Percentiles rank a stretch among this genome's conserved stretches.
These are phyloP conservation scores for Starmerella floricola DNA, from an alignment of 805 yeast genomes.

Conservation along the genomic window DNA sequence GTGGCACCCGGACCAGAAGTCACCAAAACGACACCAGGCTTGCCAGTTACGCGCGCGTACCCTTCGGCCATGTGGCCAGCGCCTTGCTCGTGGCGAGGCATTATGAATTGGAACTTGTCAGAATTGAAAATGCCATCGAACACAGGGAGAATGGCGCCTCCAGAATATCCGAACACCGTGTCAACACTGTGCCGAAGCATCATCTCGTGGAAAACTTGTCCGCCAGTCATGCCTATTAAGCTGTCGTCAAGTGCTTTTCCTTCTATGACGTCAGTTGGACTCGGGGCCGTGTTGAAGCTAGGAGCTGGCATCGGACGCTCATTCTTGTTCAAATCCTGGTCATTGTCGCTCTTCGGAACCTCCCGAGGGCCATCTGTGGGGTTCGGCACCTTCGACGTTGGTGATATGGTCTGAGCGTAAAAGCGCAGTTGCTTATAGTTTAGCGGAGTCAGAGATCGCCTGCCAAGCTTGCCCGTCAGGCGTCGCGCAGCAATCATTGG, in stretches of 20 bases:
- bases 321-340: neutral
- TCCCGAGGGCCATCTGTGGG: conserved; percentile 6
- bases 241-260: conserved; percentile 40
- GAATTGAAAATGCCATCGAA: conserved; percentile 94
- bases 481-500: neutral
- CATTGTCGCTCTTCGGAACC: conserved; percentile 14
- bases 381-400: conserved; percentile 13
- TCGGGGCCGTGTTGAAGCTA: conserved; percentile 25
- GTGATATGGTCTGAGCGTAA: conserved; percentile 17
- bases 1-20: conserved; percentile 99
- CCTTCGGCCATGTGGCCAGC: conserved; percentile 99
- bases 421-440: neutral
- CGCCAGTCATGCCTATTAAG: conserved; percentile 93
- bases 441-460: neutral
- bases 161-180: conserved; percentile 94
- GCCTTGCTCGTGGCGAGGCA: conserved; percentile 97
- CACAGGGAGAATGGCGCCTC: conserved; percentile 97
- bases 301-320: conserved; percentile 31
- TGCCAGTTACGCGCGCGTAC: conserved; percentile 88
- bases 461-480: neutral
- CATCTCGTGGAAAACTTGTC: conserved; percentile 97
- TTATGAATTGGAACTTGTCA: conserved; percentile 71
- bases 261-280: neutral
- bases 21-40: conserved; percentile 93
- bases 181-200: conserved; percentile 93